phyloP scores from a whole-genome alignment of 192 early-diverging fungal genomes.

The Coemansia sp. region DNA sequence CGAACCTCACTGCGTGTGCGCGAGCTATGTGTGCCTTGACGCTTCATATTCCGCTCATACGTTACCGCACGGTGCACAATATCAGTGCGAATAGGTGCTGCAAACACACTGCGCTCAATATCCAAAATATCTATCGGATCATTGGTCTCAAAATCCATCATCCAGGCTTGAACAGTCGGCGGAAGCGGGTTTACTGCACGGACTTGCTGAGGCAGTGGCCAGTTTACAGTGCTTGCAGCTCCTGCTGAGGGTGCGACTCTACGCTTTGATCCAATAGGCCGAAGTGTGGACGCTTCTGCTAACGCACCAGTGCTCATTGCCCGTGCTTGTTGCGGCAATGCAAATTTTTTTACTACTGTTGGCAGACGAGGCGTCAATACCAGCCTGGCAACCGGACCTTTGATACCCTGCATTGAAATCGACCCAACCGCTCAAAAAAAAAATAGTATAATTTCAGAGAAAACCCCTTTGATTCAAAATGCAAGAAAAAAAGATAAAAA shows the following conservation, averaged over 20 bases:
- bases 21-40: constrained; percentile 81
- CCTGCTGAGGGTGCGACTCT: constrained; percentile 39
- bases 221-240: constrained; percentile 26
- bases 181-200: constrained; percentile 37
- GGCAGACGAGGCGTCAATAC: not conserved
- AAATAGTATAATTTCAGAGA: too few species aligned
- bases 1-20: constrained; percentile 80
- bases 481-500: too few species aligned
- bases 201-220: constrained; percentile 34
- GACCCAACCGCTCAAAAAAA: too few species aligned
- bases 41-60: constrained; percentile 78
- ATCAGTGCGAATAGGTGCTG: constrained; percentile 69
- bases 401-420: too few species aligned
- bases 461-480: too few species aligned
- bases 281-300: constrained; percentile 22
- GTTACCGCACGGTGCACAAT: constrained; percentile 80
- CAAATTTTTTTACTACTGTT: not conserved
- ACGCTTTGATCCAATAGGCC: constrained; percentile 45
- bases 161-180: constrained; percentile 67
- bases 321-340: constrained; percentile 1
- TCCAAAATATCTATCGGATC: constrained; percentile 68
- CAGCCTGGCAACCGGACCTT: not conserved
- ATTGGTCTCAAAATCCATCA: constrained; percentile 73
- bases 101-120: constrained; percentile 74
- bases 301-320: not conserved